Conservation (phyloP, 2,329 filamentous ascomycete species). For the Sporothrix euskadiensis region DNA sequence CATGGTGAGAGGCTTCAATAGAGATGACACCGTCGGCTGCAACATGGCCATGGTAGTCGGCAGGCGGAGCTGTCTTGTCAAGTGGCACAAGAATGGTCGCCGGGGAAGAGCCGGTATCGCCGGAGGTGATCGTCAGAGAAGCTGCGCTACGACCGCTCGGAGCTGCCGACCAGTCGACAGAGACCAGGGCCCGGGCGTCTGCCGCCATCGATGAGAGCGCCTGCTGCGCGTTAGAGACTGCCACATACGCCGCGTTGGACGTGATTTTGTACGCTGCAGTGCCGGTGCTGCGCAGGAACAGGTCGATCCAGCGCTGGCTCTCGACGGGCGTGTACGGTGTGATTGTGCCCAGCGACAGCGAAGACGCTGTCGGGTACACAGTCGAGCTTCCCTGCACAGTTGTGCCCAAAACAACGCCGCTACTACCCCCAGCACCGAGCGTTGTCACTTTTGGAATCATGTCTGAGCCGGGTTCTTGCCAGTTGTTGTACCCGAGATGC, state of each 20-base stretch:
- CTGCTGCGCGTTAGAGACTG: neutral
- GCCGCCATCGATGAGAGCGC: neutral
- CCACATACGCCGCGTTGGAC: neutral
- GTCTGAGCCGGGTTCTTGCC: constrained; percentile 56
- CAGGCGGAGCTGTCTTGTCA: neutral
- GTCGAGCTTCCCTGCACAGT: constrained; percentile 52
- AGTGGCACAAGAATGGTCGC: neutral
- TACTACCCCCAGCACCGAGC: neutral
- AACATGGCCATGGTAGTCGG: neutral
- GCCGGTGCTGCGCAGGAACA: constrained; percentile 48
- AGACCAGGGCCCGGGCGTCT: neutral
- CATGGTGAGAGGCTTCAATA: neutral
- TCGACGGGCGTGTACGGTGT: constrained; percentile 38
- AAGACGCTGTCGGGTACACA: constrained; percentile 49
- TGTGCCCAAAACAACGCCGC: constrained; percentile 47
- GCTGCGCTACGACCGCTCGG: neutral
- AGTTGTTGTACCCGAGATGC: constrained; percentile 50
- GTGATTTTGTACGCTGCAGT: constrained; percentile 41
- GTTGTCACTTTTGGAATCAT: constrained; percentile 47
- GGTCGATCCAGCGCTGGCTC: constrained; percentile 47
- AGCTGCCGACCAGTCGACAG: neutral
- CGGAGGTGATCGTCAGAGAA: neutral
- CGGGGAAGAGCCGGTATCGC: neutral
- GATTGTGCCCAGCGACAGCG: constrained; percentile 31
- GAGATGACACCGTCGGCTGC: neutral